Evolutionary conservation across 2,329 filamentous ascomycete species (phyloP).

Genomic region (Fusarium pilosicola): DNA sequence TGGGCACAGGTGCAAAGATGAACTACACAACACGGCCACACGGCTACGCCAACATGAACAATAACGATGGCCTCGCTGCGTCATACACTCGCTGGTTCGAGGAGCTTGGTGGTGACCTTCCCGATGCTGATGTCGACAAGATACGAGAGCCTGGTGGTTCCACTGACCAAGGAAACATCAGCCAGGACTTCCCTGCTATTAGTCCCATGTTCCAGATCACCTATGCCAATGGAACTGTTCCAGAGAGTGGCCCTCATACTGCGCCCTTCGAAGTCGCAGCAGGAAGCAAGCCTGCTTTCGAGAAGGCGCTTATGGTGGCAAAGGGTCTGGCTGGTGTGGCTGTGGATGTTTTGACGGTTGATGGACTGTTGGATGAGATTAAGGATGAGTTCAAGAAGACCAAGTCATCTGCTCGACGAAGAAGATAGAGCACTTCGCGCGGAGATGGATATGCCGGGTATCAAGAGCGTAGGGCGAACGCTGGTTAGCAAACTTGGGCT

Average conservation of each 20-base stretch:
- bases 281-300: slow-evolving; percentile 59
- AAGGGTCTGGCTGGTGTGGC: slow-evolving; percentile 61
- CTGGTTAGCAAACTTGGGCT: too few species aligned
- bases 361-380: slow-evolving; percentile 51
- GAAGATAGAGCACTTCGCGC: background rate
- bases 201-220: slow-evolving; percentile 43
- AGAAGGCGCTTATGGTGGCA: slow-evolving; percentile 56
- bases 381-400: slow-evolving; percentile 36
- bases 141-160: slow-evolving; percentile 35
- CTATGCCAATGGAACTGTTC: slow-evolving; percentile 36
- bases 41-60: slow-evolving; percentile 48
- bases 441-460: too few species aligned
- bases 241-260: slow-evolving; percentile 58
- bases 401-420: background rate
- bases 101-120: slow-evolving; percentile 37
- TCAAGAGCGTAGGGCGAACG: too few species aligned
- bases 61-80: slow-evolving; percentile 41
- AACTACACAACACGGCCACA: slow-evolving; percentile 50
- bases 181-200: slow-evolving; percentile 44
- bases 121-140: slow-evolving; percentile 42
- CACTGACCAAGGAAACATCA: slow-evolving; percentile 47
- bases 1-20: slow-evolving; percentile 45
- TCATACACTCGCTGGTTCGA: slow-evolving; percentile 41
- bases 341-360: slow-evolving; percentile 56
- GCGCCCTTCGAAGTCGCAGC: slow-evolving; percentile 62